Percentiles rank a stretch among this genome's conserved stretches.
Conservation (phyloP, 306 rosid genomes). For the Quercus agrifolia region DNA sequence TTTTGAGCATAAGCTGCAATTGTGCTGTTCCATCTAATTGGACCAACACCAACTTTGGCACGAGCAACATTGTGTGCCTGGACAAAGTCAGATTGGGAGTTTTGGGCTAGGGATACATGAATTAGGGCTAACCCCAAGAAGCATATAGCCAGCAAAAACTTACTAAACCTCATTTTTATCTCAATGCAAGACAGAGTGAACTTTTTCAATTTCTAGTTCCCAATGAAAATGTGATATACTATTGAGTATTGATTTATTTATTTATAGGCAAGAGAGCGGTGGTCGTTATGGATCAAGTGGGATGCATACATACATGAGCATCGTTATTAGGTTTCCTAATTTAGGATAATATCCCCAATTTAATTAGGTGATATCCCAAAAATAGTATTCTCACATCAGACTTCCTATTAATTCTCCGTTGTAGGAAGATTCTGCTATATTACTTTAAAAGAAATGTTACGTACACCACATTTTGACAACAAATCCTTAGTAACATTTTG, state of each 20-base stretch:
- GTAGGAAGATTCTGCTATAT: too few relatives aligned
- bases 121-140: background rate
- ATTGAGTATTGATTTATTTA: background rate
- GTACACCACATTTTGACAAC: too few relatives aligned
- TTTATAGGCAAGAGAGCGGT: background rate
- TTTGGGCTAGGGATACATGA: conserved; percentile 17
- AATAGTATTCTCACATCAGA: too few relatives aligned
- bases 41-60: conserved; percentile 50
- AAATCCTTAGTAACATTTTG: too few relatives aligned
- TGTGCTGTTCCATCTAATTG: conserved; percentile 48
- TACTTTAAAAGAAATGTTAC: too few relatives aligned
- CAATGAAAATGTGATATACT: background rate
- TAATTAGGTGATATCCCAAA: too few relatives aligned
- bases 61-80: conserved; percentile 55
- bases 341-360: too few relatives aligned
- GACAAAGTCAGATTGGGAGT: conserved; percentile 39
- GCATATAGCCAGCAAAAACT: background rate
- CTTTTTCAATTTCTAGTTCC: background rate
- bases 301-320: background rate
- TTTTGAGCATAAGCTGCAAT: conserved; percentile 48
- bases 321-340: too few relatives aligned
- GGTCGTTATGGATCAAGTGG: too few relatives aligned
- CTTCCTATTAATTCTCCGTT: too few relatives aligned
- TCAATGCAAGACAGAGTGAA: background rate
- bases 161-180: background rate